Conservation (phyloP, 2,329 filamentous ascomycete genomes). For the Didymosphaeria variabile region DNA sequence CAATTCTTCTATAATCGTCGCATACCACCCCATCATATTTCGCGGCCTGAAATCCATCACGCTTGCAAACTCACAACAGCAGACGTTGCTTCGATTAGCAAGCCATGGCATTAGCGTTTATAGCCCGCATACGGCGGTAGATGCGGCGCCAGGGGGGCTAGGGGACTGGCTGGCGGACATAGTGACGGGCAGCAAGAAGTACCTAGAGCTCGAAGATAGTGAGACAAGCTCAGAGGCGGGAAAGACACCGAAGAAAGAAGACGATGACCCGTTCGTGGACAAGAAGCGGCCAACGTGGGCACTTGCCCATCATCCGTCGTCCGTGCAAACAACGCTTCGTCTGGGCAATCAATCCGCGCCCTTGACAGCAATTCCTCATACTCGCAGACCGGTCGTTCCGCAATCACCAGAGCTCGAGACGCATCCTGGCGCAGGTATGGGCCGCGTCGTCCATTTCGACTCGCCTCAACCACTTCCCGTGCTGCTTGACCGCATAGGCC, state of each 20-base stretch:
- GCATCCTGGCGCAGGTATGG: constrained; percentile 65
- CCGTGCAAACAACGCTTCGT: constrained; percentile 51
- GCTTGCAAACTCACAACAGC: constrained; percentile 84
- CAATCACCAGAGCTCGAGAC: constrained; percentile 51
- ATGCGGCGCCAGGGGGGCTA: constrained; percentile 83
- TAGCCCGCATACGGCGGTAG: constrained; percentile 93
- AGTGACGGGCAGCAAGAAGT: constrained; percentile 67
- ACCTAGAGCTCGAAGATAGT: constrained; percentile 11
- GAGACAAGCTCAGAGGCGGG: constrained; percentile 14
- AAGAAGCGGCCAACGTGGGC: constrained; percentile 53
- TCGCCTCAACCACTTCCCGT: constrained; percentile 61
- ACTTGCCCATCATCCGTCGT: constrained; percentile 57
- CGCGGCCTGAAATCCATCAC: constrained; percentile 89
- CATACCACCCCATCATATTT: constrained; percentile 98
- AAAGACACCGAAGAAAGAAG: constrained; percentile 21
- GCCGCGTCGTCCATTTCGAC: constrained; percentile 66
- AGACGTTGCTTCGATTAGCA: constrained; percentile 80
- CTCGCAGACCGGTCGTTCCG: constrained; percentile 63
- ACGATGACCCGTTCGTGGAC: constrained; percentile 50
- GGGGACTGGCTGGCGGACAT: constrained; percentile 95
- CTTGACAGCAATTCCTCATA: constrained; percentile 51
- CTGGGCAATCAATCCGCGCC: constrained; percentile 38
- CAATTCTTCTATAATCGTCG: constrained; percentile 80
- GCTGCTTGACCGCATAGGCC: constrained; percentile 70
- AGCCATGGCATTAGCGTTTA: constrained; percentile 94